phyloP scores from a whole-genome alignment of 1,284 basidiomycete species.

The Trichosporon sp. region DNA sequence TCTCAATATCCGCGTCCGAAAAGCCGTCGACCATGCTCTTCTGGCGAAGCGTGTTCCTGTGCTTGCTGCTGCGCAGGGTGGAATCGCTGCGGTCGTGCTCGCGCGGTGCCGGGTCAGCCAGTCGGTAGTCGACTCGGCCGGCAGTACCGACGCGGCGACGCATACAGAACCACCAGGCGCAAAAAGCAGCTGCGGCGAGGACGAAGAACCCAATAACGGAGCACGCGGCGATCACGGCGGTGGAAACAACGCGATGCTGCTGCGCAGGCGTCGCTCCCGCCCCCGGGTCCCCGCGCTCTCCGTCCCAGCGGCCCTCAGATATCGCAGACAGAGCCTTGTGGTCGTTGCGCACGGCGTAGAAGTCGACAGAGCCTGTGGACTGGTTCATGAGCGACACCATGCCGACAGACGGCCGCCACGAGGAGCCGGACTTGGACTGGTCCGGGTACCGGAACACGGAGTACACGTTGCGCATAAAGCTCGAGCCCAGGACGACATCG shows the following conservation, averaged over 20 bases:
- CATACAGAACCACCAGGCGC: constrained; percentile 48
- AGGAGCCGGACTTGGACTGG: constrained; percentile 18
- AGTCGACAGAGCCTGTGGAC: constrained; percentile 41
- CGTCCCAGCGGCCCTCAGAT: constrained; percentile 13
- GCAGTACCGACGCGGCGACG: constrained; percentile 40
- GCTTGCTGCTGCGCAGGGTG: constrained; percentile 38
- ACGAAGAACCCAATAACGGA: constrained; percentile 44
- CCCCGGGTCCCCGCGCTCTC: not conserved
- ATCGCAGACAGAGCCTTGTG: constrained; percentile 36
- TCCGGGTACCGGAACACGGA: constrained; percentile 48
- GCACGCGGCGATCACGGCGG: constrained; percentile 39
- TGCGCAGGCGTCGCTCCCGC: not conserved
- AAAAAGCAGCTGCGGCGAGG: constrained; percentile 39
- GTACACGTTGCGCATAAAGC: constrained; percentile 49
- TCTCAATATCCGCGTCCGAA: constrained; percentile 43
- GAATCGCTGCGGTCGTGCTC: constrained; percentile 24
- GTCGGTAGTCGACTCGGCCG: constrained; percentile 34
- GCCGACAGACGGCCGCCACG: constrained; percentile 46
- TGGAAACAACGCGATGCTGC: constrained; percentile 28
- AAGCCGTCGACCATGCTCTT: constrained; percentile 48
- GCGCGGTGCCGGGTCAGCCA: not conserved
- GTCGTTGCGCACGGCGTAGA: constrained; percentile 43
- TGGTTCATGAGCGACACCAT: constrained; percentile 42
- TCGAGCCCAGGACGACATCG: constrained; percentile 43
- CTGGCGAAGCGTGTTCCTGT: constrained; percentile 38